Conservation (phyloP, 2,329 filamentous ascomycete genomes). For the Onygenales sp. region DNA sequence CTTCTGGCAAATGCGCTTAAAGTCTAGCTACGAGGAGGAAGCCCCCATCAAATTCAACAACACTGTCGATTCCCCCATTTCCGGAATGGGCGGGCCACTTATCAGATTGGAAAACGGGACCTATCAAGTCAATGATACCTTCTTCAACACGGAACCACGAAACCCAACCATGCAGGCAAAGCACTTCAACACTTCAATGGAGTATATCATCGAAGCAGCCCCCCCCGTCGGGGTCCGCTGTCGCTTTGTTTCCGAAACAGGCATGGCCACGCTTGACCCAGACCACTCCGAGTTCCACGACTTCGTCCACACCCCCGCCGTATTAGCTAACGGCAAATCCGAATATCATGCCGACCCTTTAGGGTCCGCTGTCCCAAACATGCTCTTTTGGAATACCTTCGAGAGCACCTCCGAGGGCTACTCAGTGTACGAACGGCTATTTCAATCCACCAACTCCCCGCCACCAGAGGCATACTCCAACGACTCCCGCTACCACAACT, state of each 20-base stretch:
- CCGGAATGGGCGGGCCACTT: not conserved
- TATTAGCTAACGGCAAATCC: not conserved
- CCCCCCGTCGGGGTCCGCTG: conserved; percentile 3
- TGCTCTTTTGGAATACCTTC: not conserved
- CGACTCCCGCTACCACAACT: not conserved
- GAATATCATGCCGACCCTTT: not conserved
- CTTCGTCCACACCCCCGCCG: not conserved
- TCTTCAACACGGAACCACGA: not conserved
- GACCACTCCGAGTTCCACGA: not conserved
- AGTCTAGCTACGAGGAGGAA: not conserved
- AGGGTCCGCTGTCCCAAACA: not conserved
- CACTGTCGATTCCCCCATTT: not conserved
- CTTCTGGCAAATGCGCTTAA: not conserved
- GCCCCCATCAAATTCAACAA: not conserved
- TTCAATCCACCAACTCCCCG: not conserved
- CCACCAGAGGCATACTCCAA: not conserved
- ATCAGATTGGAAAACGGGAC: not conserved
- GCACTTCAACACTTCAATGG: not conserved
- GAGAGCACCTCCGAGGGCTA: too few species aligned
- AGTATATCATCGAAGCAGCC: not conserved
- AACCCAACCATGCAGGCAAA: not conserved
- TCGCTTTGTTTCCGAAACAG: not conserved
- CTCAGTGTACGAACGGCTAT: not conserved
- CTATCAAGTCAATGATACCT: not conserved
- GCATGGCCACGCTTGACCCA: not conserved